Conservation (phyloP, 225 moss, liverwort and hornwort genomes). For the Rhytidiadelphus loreus region DNA sequence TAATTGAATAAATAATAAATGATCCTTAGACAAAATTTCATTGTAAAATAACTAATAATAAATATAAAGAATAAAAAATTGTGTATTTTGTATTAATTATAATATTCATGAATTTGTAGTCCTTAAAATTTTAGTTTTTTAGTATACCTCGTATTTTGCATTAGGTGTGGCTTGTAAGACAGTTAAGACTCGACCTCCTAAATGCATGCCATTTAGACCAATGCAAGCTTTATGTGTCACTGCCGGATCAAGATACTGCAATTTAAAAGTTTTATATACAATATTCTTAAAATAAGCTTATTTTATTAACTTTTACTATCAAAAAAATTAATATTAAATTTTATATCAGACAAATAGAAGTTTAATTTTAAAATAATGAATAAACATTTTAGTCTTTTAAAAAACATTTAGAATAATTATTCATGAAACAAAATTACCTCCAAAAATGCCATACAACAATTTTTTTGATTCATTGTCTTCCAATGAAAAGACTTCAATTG, state of each 20-base stretch:
- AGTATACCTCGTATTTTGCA: conserved; percentile 25
- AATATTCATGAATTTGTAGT: fast-evolving
- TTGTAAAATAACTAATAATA: too few relatives aligned
- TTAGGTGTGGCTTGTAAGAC: conserved; percentile 57
- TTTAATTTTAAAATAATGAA: fast-evolving
- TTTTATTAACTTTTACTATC: fast-evolving
- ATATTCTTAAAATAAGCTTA: too few relatives aligned
- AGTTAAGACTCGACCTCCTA: conserved; percentile 48
- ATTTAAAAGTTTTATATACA: neutral
- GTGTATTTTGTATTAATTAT: too few relatives aligned
- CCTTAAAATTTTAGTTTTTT: neutral
- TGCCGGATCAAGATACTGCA: conserved; percentile 68
- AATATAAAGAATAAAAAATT: fast-evolving
- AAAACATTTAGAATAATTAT: too few relatives aligned
- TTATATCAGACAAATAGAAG: too few relatives aligned
- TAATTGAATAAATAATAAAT: neutral
- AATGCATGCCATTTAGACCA: conserved; percentile 76
- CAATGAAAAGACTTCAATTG: conserved; percentile 86
- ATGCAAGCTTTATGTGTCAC: conserved; percentile 61
- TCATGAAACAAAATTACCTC: conserved; percentile 13
- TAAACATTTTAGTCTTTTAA: too few relatives aligned
- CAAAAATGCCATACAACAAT: conserved; percentile 42
- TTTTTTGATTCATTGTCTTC: conserved; percentile 33
- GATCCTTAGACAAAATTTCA: neutral
- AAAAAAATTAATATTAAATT: neutral